Percentiles rank a stretch among this genome's conserved stretches.
These are phyloP conservation scores for Cokeromyces recurvatus DNA, from an alignment of 371 early-diverging fungal genomes.

Conservation along the genomic window DNA sequence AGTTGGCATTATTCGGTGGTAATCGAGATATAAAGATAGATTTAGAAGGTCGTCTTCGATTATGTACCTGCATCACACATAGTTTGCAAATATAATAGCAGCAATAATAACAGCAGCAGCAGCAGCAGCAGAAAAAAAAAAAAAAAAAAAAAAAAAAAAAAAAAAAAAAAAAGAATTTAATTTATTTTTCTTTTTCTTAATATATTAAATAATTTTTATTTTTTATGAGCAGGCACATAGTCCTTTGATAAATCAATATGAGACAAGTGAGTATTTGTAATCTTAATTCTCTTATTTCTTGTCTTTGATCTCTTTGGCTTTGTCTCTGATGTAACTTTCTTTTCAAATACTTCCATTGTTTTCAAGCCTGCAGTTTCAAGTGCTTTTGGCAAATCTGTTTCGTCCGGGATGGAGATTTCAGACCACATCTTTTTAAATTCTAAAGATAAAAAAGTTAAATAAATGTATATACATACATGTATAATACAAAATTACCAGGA, in stretches of 20 bases:
- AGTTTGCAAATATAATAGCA: too few species aligned
- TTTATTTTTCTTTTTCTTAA: neutral
- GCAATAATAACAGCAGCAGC: too few species aligned
- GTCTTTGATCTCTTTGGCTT: slow-evolving; percentile 63
- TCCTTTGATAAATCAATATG: slow-evolving; percentile 79
- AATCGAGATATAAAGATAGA: slow-evolving; percentile 11
- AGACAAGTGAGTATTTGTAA: slow-evolving; percentile 84
- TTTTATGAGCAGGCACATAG: slow-evolving; percentile 50
- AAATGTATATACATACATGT: too few species aligned
- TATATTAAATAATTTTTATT: slow-evolving; percentile 6
- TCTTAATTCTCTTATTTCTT: slow-evolving; percentile 72
- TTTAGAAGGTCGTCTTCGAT: slow-evolving; percentile 19
- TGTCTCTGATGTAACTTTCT: slow-evolving; percentile 55
- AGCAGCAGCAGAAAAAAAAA: neutral
- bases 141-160: slow-evolving; percentile 1
- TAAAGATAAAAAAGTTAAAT: slow-evolving; percentile 9
- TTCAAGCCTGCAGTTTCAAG: slow-evolving; percentile 71
- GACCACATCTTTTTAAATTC: slow-evolving; percentile 77
- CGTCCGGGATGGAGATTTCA: slow-evolving; percentile 70
- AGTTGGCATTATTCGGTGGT: slow-evolving; percentile 4
- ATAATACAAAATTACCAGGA: slow-evolving; percentile 39
- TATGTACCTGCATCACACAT: slow-evolving; percentile 14
- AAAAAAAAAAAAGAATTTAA: too few species aligned
- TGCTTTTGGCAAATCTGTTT: slow-evolving; percentile 68
- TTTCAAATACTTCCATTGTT: slow-evolving; percentile 71